Evolutionary conservation across 2,329 filamentous ascomycete species (phyloP), one percentile per base, ranked within the genome.

Genomic region (Claviceps humidiphila): DNA sequence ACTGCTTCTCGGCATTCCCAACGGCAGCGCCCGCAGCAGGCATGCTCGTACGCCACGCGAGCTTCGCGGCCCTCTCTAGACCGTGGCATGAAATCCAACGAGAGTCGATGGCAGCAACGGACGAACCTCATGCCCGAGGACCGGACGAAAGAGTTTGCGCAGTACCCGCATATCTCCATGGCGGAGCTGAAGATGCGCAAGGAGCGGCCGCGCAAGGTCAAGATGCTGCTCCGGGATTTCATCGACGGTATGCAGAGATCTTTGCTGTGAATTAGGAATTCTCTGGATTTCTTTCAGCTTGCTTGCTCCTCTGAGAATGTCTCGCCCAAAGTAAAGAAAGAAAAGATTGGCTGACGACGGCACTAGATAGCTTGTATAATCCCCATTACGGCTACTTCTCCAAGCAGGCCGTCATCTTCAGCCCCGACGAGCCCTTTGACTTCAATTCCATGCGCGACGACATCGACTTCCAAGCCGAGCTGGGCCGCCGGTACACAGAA

Each of bases 181-280:
- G 77, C 85, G 58, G 83, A 89, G 56, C 72, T 98, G 58, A 82
- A 84, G 59, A 73, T 69, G 58, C 77, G 86, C 51, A 82, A 73
- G 51, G 84, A 95, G 64, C 76, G 93, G 62, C 93, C 93, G 45
- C 80, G 80, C 63, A 79, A 86, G 66, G 90, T 95, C 59, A 96
- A 95, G 78, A 98, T 98, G 93, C 72, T 96, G 63, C 87, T 94
- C 65, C 80, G 94, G 58, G 94, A 98, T 74, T 98, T 98, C 64
- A 93, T 98, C 64, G 93, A 98, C 68, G 90, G 87, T 89, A 61
- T 26, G 42, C 38, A 30, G 41, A 6, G 5, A 11, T 11, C 11
- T 43, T 22, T 43, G 17, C 11, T 22, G 9, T 34, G 30, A 34
- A 34, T 9, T 11, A 4, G 4, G 30, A 3, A 1, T 11, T 4